Evolutionary conservation across 768 basidiomycete species (phyloP).

Genomic region (Lentinula aciculospora): DNA sequence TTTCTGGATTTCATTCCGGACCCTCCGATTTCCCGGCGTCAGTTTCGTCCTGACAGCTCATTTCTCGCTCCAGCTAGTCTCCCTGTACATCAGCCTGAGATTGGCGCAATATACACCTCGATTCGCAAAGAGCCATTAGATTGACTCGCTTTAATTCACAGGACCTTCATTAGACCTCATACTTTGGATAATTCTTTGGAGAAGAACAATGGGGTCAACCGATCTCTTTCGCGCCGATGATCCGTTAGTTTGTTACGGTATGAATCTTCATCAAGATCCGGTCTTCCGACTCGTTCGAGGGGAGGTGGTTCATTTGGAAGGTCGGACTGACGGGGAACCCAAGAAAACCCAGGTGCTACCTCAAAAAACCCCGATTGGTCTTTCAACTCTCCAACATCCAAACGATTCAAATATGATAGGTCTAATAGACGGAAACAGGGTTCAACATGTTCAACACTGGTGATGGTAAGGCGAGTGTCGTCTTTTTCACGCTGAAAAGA

Average conservation of each 20-base stretch:
- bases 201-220: background rate
- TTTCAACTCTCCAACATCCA: background rate
- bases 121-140: background rate
- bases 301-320: background rate
- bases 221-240: conserved; percentile 1
- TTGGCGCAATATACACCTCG: background rate
- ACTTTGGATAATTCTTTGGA: background rate
- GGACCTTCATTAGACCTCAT: background rate
- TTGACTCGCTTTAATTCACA: too few relatives aligned
- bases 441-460: background rate
- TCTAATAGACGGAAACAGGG: background rate
- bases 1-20: background rate
- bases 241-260: background rate
- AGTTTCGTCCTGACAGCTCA: conserved; percentile 2
- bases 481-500: too few relatives aligned
- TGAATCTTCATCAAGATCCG: conserved; percentile 6
- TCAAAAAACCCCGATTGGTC: conserved; percentile 4
- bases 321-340: background rate
- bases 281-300: background rate
- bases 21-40: background rate
- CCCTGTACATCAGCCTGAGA: background rate
- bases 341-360: background rate
- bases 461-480: too few relatives aligned
- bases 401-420: background rate
- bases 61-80: background rate